These are phyloP conservation scores for Fusarium praegraminearum DNA, from an alignment of 2,329 filamentous ascomycete species.

Conservation along the genomic window DNA sequence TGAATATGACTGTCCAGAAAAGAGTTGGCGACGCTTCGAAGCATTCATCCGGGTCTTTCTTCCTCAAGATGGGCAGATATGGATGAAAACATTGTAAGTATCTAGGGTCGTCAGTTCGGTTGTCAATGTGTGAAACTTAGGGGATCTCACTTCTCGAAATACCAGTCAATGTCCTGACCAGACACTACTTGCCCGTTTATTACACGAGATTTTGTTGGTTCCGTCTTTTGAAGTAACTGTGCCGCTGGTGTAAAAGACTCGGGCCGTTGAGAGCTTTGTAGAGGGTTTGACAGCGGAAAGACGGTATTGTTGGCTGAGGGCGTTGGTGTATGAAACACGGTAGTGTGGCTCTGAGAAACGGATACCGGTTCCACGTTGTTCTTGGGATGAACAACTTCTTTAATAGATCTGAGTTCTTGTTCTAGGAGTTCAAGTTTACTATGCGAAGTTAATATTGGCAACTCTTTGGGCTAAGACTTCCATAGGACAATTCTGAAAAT, in stretches of 20 bases:
- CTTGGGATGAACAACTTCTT: constrained; percentile 60
- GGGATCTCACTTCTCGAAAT: constrained; percentile 63
- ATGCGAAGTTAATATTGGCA: constrained; percentile 19
- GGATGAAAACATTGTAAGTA: constrained; percentile 66
- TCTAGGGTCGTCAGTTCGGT: constrained; percentile 46
- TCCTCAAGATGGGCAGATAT: constrained; percentile 64
- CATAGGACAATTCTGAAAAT: not conserved
- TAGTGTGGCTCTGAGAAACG: constrained; percentile 45
- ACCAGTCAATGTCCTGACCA: constrained; percentile 66
- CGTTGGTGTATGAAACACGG: constrained; percentile 40
- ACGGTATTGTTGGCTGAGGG: constrained; percentile 18
- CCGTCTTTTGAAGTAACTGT: constrained; percentile 38
- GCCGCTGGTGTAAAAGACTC: constrained; percentile 13
- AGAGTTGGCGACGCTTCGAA: constrained; percentile 62
- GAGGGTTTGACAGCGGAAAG: constrained; percentile 19
- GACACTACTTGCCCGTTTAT: constrained; percentile 62
- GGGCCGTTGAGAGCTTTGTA: constrained; percentile 12
- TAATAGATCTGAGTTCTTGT: constrained; percentile 66
- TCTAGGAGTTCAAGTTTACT: constrained; percentile 68
- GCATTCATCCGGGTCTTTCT: constrained; percentile 63
- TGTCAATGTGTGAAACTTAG: not conserved
- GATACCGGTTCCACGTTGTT: constrained; percentile 42
- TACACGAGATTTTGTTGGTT: constrained; percentile 56
- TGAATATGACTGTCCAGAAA: constrained; percentile 67
- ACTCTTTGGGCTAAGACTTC: constrained; percentile 2